Base-by-base conservation (phyloP, 768 basidiomycete genomes). In the Mycena crocata region DNA sequence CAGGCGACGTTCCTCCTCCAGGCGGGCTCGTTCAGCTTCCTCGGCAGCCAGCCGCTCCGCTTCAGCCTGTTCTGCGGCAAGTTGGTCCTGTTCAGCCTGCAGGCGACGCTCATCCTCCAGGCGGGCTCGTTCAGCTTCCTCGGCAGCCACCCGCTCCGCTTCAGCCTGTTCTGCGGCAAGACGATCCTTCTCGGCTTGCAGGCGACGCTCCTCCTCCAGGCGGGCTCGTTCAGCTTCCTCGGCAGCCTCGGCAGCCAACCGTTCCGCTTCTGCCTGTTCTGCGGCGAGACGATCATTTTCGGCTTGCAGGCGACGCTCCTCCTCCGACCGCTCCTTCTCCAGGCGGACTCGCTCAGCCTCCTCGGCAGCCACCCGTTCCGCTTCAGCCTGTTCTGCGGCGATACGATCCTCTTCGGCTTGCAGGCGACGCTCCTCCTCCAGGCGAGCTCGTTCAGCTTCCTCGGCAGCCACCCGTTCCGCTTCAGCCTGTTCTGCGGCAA, bases 181-280 rank as follows among this genome's bases (percentile, higher is more conserved):
- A n/a, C n/a, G n/a, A n/a, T n/a, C n/a, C n/a, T n/a, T n/a, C n/a
- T n/a, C n/a, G n/a, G n/a, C n/a, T n/a, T n/a, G n/a, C n/a, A n/a
- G n/a, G n/a, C n/a, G n/a, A n/a, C n/a, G n/a, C n/a, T n/a, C n/a
- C n/a, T n/a, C n/a, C n/a, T n/a, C n/a, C n/a, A n/a, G n/a, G 40
- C 64, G 64, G 21, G 32, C 52, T 2, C 28, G 26, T 32, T 63
- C 50, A 3, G 51, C 63, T 30, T 65, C 57, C 37, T 58, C 64
- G 21, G 56, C 14, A 12, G 2, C 23, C 26, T 30, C 51, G 24
- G 23, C 57, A 9, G 54, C 62, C n/a, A 49, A 7, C 12, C 57
- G 40, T n/a, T n/a, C n/a, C n/a, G 45, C 48, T 17, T 8, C 46
- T 2, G 28, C 3, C 15, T 48, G n/a, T n/a, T n/a, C n/a, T n/a